phyloP scores from a whole-genome alignment of 2,329 filamentous ascomycete genomes.

The Monosporascus sp. region DNA sequence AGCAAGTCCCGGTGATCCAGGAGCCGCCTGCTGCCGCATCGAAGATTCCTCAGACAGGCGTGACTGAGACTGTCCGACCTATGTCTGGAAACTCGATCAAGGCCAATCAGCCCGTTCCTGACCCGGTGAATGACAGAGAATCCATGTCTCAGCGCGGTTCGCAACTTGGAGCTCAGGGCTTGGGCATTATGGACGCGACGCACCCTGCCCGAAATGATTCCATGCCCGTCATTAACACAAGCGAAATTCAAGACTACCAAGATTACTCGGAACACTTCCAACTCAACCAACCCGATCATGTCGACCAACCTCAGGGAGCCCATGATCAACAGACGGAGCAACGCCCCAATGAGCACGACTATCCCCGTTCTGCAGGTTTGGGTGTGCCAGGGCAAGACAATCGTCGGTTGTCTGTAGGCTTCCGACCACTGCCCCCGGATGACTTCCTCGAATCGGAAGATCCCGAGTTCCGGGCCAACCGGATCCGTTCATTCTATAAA shows the following conservation, averaged over 20 bases:
- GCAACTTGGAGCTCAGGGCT: constrained; percentile 9
- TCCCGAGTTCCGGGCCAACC: constrained; percentile 88
- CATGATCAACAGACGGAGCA: constrained; percentile 12
- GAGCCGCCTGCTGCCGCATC: constrained; percentile 32
- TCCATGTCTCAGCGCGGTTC: constrained; percentile 11
- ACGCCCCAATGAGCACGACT: constrained; percentile 17
- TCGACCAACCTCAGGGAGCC: constrained; percentile 20
- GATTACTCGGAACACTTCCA: constrained; percentile 19
- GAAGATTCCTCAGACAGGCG: constrained; percentile 16
- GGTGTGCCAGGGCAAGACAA: constrained; percentile 50
- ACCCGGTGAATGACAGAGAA: constrained; percentile 15
- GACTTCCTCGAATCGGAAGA: constrained; percentile 77
- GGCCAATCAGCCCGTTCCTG: constrained; percentile 11
- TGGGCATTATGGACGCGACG: constrained; percentile 19
- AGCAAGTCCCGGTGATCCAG: constrained; percentile 30
- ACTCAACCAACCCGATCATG: constrained; percentile 25
- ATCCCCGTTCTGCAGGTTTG: constrained; percentile 33
- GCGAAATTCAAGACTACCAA: constrained; percentile 17
- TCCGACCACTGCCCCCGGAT: constrained; percentile 83
- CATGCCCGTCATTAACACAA: constrained; percentile 25
- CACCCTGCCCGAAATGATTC: constrained; percentile 29
- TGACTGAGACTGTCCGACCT: constrained; percentile 14
- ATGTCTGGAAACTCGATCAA: constrained; percentile 16
- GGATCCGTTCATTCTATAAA: constrained; percentile 98
- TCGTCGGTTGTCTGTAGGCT: constrained; percentile 60